phyloP scores from a whole-genome alignment of 2,329 filamentous ascomycete genomes.

The Colletotrichum sp. region DNA sequence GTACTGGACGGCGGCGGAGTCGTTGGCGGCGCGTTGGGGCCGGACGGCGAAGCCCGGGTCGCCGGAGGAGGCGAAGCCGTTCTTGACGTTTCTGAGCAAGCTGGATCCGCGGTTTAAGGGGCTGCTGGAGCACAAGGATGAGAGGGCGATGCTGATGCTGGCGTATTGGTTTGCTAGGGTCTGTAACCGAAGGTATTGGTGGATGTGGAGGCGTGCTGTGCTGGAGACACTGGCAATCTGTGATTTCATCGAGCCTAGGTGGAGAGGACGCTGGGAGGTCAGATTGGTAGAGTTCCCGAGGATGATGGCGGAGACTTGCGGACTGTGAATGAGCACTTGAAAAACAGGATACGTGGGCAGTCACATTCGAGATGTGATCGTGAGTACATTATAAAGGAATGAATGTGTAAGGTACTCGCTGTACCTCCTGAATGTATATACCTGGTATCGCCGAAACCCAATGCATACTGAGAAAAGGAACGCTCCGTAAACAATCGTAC shows the following conservation, averaged over 20 bases:
- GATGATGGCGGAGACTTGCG: neutral
- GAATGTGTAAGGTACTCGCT: neutral
- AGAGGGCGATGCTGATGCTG: conserved; percentile 58
- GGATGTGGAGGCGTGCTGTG: conserved; percentile 47
- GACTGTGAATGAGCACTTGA: neutral
- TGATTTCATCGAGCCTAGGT: conserved; percentile 32
- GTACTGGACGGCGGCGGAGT: conserved; percentile 34
- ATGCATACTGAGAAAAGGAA: neutral
- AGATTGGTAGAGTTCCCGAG: neutral
- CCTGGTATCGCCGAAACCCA: conserved; percentile 5
- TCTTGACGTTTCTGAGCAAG: conserved; percentile 50
- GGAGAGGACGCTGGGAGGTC: neutral
- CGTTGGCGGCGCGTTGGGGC: neutral
- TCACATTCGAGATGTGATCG: neutral
- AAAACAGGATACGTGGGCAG: neutral
- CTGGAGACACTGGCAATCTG: conserved; percentile 57
- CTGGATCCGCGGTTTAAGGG: conserved; percentile 46
- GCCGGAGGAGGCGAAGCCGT: conserved; percentile 37
- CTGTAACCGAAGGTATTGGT: conserved; percentile 47
- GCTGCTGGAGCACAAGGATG: conserved; percentile 55
- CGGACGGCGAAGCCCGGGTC: neutral
- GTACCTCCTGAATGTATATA: neutral
- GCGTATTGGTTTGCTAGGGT: conserved; percentile 61
- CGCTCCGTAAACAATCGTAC: neutral
- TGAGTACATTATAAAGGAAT: neutral